Evolutionary conservation across 2,329 filamentous ascomycete genomes (phyloP).

Genomic region (Apiospora koreana): DNA sequence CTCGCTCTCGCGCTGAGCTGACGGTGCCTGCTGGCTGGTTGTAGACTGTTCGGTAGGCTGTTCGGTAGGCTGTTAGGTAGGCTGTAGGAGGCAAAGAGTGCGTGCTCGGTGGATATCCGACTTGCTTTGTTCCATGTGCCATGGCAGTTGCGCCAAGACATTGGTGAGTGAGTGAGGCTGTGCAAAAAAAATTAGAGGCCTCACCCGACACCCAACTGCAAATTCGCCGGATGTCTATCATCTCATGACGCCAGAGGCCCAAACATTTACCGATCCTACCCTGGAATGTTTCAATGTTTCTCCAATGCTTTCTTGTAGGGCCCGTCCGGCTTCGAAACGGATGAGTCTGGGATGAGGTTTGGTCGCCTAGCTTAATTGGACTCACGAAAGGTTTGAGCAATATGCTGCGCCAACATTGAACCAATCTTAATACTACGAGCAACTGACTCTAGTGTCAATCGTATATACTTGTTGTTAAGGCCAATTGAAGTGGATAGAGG

Average conservation of each 20-base stretch:
- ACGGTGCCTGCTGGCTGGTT: neutral
- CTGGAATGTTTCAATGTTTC: constrained; percentile 8
- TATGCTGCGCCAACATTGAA: neutral
- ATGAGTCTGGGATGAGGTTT: neutral
- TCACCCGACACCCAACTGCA: constrained; percentile 1
- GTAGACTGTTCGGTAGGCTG: no score
- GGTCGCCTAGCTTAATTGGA: neutral
- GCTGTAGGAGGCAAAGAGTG: neutral
- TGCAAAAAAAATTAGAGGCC: constrained; percentile 6
- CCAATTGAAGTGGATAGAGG: neutral
- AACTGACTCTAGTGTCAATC: neutral
- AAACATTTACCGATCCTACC: neutral
- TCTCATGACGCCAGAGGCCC: neutral
- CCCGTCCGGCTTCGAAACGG: constrained; percentile 3
- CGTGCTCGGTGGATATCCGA: neutral
- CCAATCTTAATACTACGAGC: neutral
- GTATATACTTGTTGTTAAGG: neutral
- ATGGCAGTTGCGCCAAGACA: neutral
- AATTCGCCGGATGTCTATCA: neutral
- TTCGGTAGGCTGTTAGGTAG: no score
- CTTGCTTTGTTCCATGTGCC: no score
- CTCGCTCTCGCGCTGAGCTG: neutral
- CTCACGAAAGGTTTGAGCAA: constrained; percentile 4
- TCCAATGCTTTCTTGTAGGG: neutral
- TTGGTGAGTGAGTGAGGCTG: neutral